A percentile compares a stretch with the other conserved stretches of the same genome.
These are phyloP conservation scores for Pulveroboletus sp. DNA, from an alignment of 768 basidiomycete species.

Conservation along the genomic window DNA sequence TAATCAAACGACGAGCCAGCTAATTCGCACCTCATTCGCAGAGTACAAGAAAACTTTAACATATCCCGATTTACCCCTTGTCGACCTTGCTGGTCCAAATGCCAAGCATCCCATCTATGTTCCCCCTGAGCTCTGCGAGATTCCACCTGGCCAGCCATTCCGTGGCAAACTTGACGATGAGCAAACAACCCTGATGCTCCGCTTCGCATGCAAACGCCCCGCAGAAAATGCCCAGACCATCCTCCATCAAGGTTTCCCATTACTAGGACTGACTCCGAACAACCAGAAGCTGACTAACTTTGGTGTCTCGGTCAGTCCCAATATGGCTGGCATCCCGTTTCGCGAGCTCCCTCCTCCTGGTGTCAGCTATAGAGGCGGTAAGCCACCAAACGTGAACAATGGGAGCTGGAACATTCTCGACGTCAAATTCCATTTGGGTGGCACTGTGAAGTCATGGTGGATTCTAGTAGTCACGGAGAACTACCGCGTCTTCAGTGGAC, in stretches of 20 bases:
- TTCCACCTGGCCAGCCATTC: conserved; percentile 55
- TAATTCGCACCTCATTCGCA: conserved; percentile 23
- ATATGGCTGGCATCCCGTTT: conserved; percentile 63
- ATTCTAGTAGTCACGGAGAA: conserved; percentile 62
- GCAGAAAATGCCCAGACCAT: conserved; percentile 54
- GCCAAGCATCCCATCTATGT: conserved; percentile 36
- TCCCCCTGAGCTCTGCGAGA: conserved; percentile 70
- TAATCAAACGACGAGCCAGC: background rate
- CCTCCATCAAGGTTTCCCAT: conserved; percentile 50
- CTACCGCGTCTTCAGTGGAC: conserved; percentile 33
- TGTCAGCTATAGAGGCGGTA: conserved; percentile 50
- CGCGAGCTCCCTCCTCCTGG: conserved; percentile 59
- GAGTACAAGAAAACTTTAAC: conserved; percentile 55
- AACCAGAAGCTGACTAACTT: conserved; percentile 47
- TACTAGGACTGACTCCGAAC: conserved; percentile 46
- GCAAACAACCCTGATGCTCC: conserved; percentile 69
- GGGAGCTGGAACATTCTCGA: conserved; percentile 77
- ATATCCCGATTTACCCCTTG: conserved; percentile 48
- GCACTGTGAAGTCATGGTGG: conserved; percentile 53
- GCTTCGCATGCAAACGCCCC: conserved; percentile 61
- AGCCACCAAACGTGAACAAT: conserved; percentile 40
- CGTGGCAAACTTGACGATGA: conserved; percentile 54
- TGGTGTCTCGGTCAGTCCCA: conserved; percentile 46
- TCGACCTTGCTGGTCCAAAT: conserved; percentile 45
- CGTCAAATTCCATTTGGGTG: conserved; percentile 61